Conservation (phyloP, 257 asterid species). For the Gardenia jasminoides region DNA sequence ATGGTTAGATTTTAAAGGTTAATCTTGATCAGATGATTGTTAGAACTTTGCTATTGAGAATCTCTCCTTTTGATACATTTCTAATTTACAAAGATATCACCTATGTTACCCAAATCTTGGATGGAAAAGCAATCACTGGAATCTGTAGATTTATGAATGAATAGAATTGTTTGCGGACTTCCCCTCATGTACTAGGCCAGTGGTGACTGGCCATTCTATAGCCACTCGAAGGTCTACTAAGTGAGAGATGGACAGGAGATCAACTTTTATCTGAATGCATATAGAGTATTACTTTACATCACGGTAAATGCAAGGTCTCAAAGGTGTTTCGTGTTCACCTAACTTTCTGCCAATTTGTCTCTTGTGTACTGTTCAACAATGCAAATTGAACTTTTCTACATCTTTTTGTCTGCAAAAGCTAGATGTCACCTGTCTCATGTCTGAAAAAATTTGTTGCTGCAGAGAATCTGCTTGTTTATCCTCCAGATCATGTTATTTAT, state of each 20-base stretch:
- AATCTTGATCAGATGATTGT: too few relatives aligned
- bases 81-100: too few relatives aligned
- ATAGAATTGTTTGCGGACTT: background rate
- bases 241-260: background rate
- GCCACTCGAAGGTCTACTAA: background rate
- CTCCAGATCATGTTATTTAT: constrained; percentile 83
- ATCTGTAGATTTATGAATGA: too few relatives aligned
- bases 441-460: constrained; percentile 31
- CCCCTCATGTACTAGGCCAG: background rate
- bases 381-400: background rate
- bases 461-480: constrained; percentile 87
- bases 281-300: background rate
- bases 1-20: too few relatives aligned
- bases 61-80: too few relatives aligned
- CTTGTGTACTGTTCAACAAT: background rate
- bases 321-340: background rate
- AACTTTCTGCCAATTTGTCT: background rate
- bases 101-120: too few relatives aligned
- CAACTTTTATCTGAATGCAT: background rate
- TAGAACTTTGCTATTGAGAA: too few relatives aligned
- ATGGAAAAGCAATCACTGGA: too few relatives aligned
- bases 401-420: background rate
- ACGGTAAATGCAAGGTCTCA: background rate
- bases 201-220: background rate
- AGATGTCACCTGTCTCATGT: background rate